These are phyloP conservation scores for Tetradesmus lagerheimii DNA, from an alignment of 139 green algal genomes.

Conservation along the genomic window DNA sequence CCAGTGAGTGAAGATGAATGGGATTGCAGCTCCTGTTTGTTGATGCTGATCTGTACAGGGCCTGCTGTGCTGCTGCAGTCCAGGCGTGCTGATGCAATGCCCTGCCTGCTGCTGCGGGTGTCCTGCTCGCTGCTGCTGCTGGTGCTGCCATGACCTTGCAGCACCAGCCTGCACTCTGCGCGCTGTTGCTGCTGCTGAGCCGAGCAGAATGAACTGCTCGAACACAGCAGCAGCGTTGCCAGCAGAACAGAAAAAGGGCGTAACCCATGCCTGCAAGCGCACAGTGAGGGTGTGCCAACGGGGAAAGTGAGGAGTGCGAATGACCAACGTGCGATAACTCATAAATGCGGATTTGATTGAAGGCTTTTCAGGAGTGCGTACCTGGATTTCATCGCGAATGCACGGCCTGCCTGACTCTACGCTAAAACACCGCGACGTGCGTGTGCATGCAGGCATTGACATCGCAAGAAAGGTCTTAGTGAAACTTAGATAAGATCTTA, in stretches of 20 bases:
- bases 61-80: background rate
- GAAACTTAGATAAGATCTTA: no score
- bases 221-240: background rate
- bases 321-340: no score
- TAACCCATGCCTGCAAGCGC: no score
- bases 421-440: no score
- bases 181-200: background rate
- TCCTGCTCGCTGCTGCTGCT: background rate
- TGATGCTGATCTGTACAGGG: background rate
- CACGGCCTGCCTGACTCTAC: no score
- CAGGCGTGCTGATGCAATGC: background rate
- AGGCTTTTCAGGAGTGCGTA: no score
- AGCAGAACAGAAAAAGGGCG: background rate
- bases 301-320: no score
- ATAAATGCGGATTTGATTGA: no score
- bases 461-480: no score
- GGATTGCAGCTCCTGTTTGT: background rate
- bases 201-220: background rate
- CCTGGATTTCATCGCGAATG: no score
- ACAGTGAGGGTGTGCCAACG: no score
- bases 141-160: background rate
- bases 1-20: background rate
- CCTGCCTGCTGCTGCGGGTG: background rate
- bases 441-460: no score
- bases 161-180: background rate